These are phyloP conservation scores for Penicillium egyptiacum DNA, from an alignment of 495 filamentous ascomycete species.

Conservation along the genomic window DNA sequence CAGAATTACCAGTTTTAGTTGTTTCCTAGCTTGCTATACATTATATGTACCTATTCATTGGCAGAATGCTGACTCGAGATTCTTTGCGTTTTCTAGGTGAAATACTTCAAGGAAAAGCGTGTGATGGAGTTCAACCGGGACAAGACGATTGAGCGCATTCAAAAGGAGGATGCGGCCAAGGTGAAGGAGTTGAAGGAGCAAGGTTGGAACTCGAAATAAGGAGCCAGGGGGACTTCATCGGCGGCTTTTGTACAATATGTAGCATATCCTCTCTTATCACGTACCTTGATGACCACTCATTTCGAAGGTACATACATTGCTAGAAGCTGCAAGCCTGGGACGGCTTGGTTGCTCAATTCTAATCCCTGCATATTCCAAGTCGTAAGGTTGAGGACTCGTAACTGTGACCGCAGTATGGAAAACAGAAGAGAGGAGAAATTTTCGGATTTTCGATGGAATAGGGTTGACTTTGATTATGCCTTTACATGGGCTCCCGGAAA, in stretches of 20 bases:
- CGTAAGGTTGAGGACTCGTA: neutral
- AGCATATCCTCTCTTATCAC: conserved; percentile 31
- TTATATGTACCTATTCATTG: neutral
- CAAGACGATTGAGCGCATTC: conserved; percentile 71
- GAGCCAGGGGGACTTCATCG: neutral
- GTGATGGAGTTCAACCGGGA: conserved; percentile 89
- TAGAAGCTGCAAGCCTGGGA: neutral
- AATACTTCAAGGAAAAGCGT: conserved; percentile 94
- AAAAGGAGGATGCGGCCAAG: conserved; percentile 70
- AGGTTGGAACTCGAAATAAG: conserved; percentile 35
- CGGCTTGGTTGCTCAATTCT: neutral
- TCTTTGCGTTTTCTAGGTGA: conserved; percentile 58
- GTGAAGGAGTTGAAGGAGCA: conserved; percentile 54
- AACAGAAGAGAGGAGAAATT: too few species aligned
- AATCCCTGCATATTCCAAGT: neutral
- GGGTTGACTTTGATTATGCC: too few species aligned
- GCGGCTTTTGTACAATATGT: conserved; percentile 30
- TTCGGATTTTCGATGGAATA: too few species aligned
- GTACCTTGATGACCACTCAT: conserved; percentile 20
- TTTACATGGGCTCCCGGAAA: too few species aligned
- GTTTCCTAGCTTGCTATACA: neutral
- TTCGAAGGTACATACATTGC: conserved; percentile 1
- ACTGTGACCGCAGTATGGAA: neutral
- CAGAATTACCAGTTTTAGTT: conserved; percentile 8
- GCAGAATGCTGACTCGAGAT: conserved; percentile 16